These are phyloP conservation scores for Saccharomycopsis sp. DNA, from an alignment of 805 yeast species.

Conservation along the genomic window DNA sequence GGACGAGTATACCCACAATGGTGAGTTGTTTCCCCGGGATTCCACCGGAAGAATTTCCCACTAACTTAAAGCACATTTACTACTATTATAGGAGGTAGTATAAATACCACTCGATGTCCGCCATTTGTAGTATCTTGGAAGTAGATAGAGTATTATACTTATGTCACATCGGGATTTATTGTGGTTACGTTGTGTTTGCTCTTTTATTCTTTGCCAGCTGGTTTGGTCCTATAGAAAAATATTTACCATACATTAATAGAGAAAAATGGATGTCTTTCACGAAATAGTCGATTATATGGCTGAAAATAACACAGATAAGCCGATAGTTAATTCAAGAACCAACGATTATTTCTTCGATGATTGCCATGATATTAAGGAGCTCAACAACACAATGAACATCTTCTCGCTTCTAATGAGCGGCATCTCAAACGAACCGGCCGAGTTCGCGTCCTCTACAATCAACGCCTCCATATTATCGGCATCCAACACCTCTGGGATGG, in stretches of 20 bases:
- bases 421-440: not conserved
- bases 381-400: not conserved
- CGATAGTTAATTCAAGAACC: conserved; percentile 2
- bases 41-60: no score
- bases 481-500: no score
- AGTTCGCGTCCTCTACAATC: not conserved
- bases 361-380: conserved; percentile 4
- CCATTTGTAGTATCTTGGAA: no score
- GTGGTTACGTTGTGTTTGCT: no score
- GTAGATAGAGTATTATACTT: no score
- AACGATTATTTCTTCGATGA: conserved; percentile 8
- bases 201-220: no score
- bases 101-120: not conserved
- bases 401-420: not conserved
- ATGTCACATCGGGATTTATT: no score
- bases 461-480: not conserved
- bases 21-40: no score
- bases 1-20: no score
- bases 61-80: no score
- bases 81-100: not conserved
- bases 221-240: not conserved
- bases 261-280: not conserved
- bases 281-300: not conserved
- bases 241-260: not conserved
- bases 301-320: not conserved